phyloP scores from a whole-genome alignment of 306 rosid genomes.

The Begonia loranthoides region DNA sequence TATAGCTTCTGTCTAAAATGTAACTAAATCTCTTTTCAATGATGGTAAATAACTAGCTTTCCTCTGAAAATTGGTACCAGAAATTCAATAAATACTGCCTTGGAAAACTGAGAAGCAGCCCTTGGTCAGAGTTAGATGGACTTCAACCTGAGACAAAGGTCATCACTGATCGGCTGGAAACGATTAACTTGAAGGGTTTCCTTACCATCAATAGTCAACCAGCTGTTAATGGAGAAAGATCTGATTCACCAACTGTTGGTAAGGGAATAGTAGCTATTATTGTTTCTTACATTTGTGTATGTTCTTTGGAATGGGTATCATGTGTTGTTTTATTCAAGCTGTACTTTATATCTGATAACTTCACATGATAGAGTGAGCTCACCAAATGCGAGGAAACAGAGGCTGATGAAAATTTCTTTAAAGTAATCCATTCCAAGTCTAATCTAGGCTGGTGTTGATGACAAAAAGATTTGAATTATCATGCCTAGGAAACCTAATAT shows the following conservation, averaged over 20 bases:
- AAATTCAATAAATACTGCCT: slow-evolving; percentile 65
- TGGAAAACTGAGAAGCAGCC: slow-evolving; percentile 86
- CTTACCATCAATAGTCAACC: slow-evolving; percentile 98
- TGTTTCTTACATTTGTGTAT: no score
- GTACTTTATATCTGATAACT: no score
- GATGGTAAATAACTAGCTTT: no score
- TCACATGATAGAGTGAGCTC: no score
- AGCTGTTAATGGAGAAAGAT: slow-evolving; percentile 83
- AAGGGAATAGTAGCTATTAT: slow-evolving; percentile 2
- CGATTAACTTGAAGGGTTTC: slow-evolving; percentile 59
- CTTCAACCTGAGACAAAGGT: slow-evolving; percentile 86
- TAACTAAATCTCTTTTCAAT: background rate
- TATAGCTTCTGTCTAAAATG: slow-evolving; percentile 11
- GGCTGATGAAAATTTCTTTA: no score
- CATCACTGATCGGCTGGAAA: slow-evolving; percentile 69
- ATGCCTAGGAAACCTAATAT: no score
- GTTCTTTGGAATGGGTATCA: no score
- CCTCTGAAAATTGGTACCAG: slow-evolving; percentile 24
- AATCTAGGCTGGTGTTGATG: no score
- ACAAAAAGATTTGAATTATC: no score
- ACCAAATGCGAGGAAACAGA: no score
- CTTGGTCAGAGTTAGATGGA: slow-evolving; percentile 96
- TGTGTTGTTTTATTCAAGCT: no score
- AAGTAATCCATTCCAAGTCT: no score
- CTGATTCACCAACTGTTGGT: slow-evolving; percentile 81